Conservation (phyloP, 2,329 filamentous ascomycete genomes). For the Aspergillus sp. region DNA sequence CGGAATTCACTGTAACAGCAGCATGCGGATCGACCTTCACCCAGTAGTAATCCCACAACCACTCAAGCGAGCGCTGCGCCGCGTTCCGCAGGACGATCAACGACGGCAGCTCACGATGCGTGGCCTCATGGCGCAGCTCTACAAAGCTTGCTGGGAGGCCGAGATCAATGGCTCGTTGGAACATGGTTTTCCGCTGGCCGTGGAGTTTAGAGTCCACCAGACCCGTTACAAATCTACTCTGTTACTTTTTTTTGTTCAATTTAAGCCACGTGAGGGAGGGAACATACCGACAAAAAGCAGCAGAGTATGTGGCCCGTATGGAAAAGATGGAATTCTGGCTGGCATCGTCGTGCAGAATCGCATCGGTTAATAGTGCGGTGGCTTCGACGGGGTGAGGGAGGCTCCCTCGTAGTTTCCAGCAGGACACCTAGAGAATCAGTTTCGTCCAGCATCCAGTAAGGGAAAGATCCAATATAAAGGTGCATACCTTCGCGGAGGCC, state of each 20-base stretch:
- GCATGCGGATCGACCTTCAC: slow-evolving; percentile 35
- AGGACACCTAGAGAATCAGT: slow-evolving; percentile 26
- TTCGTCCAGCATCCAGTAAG: too few relatives aligned
- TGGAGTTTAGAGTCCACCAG: slow-evolving; percentile 38
- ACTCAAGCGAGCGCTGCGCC: slow-evolving; percentile 61
- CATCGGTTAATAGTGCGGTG: slow-evolving; percentile 39
- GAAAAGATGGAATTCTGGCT: slow-evolving; percentile 36
- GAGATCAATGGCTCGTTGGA: slow-evolving; percentile 34
- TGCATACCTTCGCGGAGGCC: slow-evolving; percentile 34
- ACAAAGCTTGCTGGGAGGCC: slow-evolving; percentile 62
- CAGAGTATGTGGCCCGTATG: slow-evolving; percentile 38
- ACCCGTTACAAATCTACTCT: slow-evolving; percentile 36
- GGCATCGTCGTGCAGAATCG: slow-evolving; percentile 37
- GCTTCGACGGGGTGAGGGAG: slow-evolving; percentile 40
- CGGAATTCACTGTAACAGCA: slow-evolving; percentile 3
- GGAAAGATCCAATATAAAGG: not conserved
- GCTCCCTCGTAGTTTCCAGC: slow-evolving; percentile 39
- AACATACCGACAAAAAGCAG: slow-evolving; percentile 39
- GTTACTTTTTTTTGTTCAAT: slow-evolving; percentile 1
- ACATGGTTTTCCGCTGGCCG: slow-evolving; percentile 38
- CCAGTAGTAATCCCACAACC: slow-evolving; percentile 93
- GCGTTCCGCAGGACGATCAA: slow-evolving; percentile 64
- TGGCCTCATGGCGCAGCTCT: slow-evolving; percentile 80
- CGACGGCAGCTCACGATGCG: slow-evolving; percentile 77
- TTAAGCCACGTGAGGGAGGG: not conserved